Evolutionary conservation across 1,284 basidiomycete genomes (phyloP).

Genomic region (Austroboletus novae-zelandiae): DNA sequence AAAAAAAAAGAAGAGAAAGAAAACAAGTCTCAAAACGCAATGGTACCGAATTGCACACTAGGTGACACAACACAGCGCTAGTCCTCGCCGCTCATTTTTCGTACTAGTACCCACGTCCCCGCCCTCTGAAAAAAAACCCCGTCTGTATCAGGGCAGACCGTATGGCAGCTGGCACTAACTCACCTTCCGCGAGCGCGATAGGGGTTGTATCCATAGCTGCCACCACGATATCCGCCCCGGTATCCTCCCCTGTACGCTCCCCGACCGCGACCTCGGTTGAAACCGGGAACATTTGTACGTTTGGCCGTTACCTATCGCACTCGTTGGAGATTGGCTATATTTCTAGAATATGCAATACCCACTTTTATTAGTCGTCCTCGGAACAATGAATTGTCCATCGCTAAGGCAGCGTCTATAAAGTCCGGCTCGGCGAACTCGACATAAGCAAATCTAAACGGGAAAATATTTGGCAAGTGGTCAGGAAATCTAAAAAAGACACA

Average conservation of each 20-base stretch:
- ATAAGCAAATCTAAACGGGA: slow-evolving; percentile 81
- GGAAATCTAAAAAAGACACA: slow-evolving; percentile 24
- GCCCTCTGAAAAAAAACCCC: slow-evolving; percentile 46
- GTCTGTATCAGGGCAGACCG: slow-evolving; percentile 10
- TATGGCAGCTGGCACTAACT: slow-evolving; percentile 28
- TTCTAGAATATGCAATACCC: slow-evolving; percentile 7
- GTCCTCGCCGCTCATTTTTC: slow-evolving; percentile 22
- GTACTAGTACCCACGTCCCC: slow-evolving; percentile 64
- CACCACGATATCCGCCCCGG: slow-evolving; percentile 49
- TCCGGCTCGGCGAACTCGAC: slow-evolving; percentile 98
- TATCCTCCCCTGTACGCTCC: slow-evolving; percentile 73
- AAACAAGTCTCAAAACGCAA: slow-evolving; percentile 14
- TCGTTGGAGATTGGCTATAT: slow-evolving; percentile 2
- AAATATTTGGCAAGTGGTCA: slow-evolving; percentile 1
- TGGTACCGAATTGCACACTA: slow-evolving; percentile 7
- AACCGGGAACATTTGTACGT: slow-evolving; percentile 90
- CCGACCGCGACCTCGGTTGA: slow-evolving; percentile 79
- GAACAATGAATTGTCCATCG: slow-evolving; percentile 97
- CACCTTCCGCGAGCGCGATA: slow-evolving; percentile 81
- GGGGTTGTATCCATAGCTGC: slow-evolving; percentile 63
- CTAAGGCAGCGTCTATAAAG: slow-evolving; percentile 87
- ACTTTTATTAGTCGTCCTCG: slow-evolving; percentile 92
- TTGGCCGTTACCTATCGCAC: slow-evolving; percentile 78
- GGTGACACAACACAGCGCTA: slow-evolving; percentile 10
- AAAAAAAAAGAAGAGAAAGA: slow-evolving; percentile 7